Evolutionary conservation across 148 eudicot genomes (phyloP), one percentile per base, ranked within the genome.

Genomic region (Camellia japonica): DNA sequence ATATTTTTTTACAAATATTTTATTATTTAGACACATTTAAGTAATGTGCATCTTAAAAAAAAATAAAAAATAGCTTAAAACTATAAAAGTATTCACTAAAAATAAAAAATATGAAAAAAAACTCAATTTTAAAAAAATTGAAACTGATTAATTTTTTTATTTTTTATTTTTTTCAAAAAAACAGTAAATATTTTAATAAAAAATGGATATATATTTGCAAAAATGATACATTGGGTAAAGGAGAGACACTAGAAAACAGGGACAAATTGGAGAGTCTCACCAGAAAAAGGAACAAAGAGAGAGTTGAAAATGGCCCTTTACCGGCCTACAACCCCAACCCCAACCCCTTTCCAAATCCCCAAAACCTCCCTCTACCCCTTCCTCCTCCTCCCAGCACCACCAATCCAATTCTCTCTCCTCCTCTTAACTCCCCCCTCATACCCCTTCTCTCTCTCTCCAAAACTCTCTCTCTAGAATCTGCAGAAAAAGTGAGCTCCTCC

Each of bases 271-370:
- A 80, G 84, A 70, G 78, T 86, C 81, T 80, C 67, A 51, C 80
- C 82, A 82, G 41, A 41, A 77, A 82, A 73, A 67, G 77, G 78
- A 63, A 80, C 83, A 76, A 74, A 82, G 68, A 73, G 76, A 84
- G 51, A 78, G 79, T 80, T 87, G 85, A 82, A 87, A 87, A 82
- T 79, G 83, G 85, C 87, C 67, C 82, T 66, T 84, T 83, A 84
- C 83, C 83, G 60, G 80, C 87, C 87, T 56, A 63, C 38, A 30
- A 30, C 38, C 38, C 38, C 38, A 65, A 72, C 56, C 66, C 80
- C 75, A 78, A 6, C 62, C 12, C 20, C 68, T 12, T 18, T 41
- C 71, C 49, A 73, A 55, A 15, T 62, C 42, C 51, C 46, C 19
- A 41, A 15, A 64, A 14, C 68, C 11, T 47, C 7, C 30, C 71